A percentile compares a stretch with the other conserved stretches of the same genome.
Evolutionary conservation across 441 rosid species (phyloP).

Genomic region (Gossypium lobatum): DNA sequence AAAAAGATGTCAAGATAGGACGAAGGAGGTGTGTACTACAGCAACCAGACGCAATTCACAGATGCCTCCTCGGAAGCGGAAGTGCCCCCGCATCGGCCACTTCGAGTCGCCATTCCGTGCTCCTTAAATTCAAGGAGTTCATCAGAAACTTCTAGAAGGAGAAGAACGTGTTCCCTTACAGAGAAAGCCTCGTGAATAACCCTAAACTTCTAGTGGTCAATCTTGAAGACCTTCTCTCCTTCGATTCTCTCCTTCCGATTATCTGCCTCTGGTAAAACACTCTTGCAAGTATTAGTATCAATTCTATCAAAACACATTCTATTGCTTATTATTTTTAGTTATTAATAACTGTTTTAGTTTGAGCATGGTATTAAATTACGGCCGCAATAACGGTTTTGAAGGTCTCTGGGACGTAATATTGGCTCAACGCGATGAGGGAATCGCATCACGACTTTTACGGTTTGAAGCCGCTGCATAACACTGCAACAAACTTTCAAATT

Average conservation of each 20-base stretch:
- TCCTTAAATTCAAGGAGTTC: slow-evolving; percentile 75
- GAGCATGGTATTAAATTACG: slow-evolving; percentile 24
- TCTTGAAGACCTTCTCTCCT: slow-evolving; percentile 74
- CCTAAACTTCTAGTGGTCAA: slow-evolving; percentile 59
- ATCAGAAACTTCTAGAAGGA: slow-evolving; percentile 66
- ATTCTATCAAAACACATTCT: not conserved
- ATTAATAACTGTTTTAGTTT: slow-evolving; percentile 32
- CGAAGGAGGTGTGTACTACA: slow-evolving; percentile 89
- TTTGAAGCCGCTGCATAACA: too few relatives aligned
- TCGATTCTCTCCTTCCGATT: slow-evolving; percentile 77
- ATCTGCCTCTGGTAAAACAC: slow-evolving; percentile 57
- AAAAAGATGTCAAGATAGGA: slow-evolving; percentile 85
- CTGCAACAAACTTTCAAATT: too few relatives aligned
- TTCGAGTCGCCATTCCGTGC: slow-evolving; percentile 75
- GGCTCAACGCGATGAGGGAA: not conserved
- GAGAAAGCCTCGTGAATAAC: slow-evolving; percentile 75
- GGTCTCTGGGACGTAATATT: not conserved
- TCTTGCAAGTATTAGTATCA: not conserved
- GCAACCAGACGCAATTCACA: slow-evolving; percentile 60
- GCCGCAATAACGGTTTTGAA: not conserved
- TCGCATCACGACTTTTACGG: too few relatives aligned
- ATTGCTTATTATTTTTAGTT: not conserved
- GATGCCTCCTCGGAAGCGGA: slow-evolving; percentile 66
- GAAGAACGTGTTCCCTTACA: slow-evolving; percentile 64
- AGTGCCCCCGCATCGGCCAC: slow-evolving; percentile 44